phyloP scores from a whole-genome alignment of 2,329 filamentous ascomycete genomes.

The Fonsecaea pedrosoi region DNA sequence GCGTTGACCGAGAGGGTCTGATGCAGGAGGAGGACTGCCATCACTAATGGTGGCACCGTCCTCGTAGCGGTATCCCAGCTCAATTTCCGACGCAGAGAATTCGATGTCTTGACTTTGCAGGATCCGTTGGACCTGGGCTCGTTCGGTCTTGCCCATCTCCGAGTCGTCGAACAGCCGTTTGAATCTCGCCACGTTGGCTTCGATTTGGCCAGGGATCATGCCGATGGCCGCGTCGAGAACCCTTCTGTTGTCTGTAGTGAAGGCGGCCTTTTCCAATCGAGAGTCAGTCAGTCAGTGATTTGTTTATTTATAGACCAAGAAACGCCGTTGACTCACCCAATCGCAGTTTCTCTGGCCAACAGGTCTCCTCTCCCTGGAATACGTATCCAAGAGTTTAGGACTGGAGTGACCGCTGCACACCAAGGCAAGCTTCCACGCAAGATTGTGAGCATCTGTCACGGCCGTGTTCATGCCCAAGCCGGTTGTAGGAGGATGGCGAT shows the following conservation, averaged over 20 bases:
- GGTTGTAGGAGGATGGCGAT: constrained; percentile 14
- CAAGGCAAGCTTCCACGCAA: constrained; percentile 42
- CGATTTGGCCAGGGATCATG: too few species aligned
- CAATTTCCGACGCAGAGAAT: neutral
- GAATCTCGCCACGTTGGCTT: too few species aligned
- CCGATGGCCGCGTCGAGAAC: too few species aligned
- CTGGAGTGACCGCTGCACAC: constrained; percentile 27
- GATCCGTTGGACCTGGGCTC: too few species aligned
- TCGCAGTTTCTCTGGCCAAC: constrained; percentile 31
- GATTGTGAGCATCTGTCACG: constrained; percentile 49
- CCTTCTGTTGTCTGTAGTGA: too few species aligned
- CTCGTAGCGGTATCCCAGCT: neutral
- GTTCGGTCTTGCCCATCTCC: too few species aligned
- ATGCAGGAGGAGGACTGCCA: neutral
- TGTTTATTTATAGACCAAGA: too few species aligned
- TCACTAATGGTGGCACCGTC: neutral
- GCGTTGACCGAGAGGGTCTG: neutral
- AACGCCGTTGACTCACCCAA: neutral
- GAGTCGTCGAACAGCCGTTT: too few species aligned
- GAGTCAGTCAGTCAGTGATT: too few species aligned
- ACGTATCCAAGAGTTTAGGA: constrained; percentile 39
- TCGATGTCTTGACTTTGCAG: too few species aligned
- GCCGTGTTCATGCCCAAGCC: constrained; percentile 19
- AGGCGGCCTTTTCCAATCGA: too few species aligned
- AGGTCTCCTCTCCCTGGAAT: constrained; percentile 47